Conservation (phyloP, 2,329 filamentous ascomycete genomes). For the Penicillium sp. region DNA sequence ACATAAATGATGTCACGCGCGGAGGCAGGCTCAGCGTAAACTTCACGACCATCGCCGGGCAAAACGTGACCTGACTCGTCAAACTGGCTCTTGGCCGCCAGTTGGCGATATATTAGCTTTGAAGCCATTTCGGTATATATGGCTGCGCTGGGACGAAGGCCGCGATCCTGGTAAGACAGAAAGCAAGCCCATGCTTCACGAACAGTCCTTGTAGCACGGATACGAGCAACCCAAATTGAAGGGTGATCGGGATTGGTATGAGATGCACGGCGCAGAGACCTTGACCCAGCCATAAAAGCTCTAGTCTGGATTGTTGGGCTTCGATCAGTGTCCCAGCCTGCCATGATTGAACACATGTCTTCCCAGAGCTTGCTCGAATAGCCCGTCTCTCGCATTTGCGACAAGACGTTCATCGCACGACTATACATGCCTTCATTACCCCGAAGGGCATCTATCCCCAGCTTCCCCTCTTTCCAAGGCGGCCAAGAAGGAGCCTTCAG, state of each 20-base stretch:
- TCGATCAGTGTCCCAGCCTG: constrained; percentile 64
- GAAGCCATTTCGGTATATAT: constrained; percentile 61
- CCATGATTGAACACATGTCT: constrained; percentile 54
- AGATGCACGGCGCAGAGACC: constrained; percentile 13
- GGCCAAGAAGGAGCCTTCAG: constrained; percentile 65
- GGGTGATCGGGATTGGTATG: constrained; percentile 24
- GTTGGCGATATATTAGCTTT: constrained; percentile 52
- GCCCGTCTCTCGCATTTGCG: constrained; percentile 61
- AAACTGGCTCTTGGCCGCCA: constrained; percentile 25
- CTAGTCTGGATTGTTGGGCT: constrained; percentile 66
- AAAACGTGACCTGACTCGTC: constrained; percentile 36
- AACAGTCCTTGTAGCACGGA: constrained; percentile 61
- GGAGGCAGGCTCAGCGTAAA: constrained; percentile 57
- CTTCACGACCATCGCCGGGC: constrained; percentile 60
- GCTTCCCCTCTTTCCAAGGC: constrained; percentile 64
- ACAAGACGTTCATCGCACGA: constrained; percentile 57
- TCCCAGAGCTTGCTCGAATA: constrained; percentile 58
- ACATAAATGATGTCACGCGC: constrained; percentile 61
- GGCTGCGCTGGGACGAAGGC: constrained; percentile 37
- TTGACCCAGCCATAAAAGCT: constrained; percentile 41
- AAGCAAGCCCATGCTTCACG: constrained; percentile 69
- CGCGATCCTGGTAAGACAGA: constrained; percentile 55
- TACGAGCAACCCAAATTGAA: constrained; percentile 58
- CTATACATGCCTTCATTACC: constrained; percentile 59
- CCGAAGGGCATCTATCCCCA: constrained; percentile 62